phyloP scores from a whole-genome alignment of 2,329 filamentous ascomycete species.

The Cercospora beticola region DNA sequence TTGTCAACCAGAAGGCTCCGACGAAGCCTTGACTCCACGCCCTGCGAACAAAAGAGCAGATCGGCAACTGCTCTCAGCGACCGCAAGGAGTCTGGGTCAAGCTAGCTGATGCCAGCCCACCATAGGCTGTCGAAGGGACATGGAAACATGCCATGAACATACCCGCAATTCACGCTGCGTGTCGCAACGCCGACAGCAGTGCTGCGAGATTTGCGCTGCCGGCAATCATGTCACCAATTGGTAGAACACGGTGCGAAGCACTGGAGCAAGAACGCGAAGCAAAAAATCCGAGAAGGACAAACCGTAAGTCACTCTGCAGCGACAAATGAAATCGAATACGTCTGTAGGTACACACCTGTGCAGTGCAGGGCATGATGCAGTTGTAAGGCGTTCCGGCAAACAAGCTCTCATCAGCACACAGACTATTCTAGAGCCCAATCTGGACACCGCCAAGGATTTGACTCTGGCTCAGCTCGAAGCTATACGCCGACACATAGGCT shows the following conservation, averaged over 20 bases:
- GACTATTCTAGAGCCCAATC: background rate
- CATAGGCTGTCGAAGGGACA: background rate
- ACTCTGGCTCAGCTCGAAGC: background rate
- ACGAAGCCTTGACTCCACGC: background rate
- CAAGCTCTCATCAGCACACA: background rate
- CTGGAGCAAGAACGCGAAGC: background rate
- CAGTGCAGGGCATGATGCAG: background rate
- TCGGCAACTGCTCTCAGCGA: background rate
- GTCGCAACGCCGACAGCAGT: too few species aligned
- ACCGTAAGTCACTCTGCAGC: background rate
- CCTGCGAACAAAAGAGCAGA: background rate
- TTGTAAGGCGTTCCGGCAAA: background rate
- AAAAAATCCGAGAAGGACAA: background rate
- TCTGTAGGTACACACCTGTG: background rate
- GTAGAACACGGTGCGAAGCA: background rate
- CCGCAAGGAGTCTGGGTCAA: background rate
- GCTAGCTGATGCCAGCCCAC: background rate
- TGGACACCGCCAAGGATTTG: background rate
- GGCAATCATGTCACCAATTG: background rate
- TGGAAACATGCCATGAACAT: background rate
- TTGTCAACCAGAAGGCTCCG: background rate
- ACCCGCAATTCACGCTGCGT: background rate
- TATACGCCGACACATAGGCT: background rate
- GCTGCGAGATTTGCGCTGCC: background rate
- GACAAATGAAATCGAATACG: background rate